These are phyloP conservation scores for Chlorella variabilis DNA, from an alignment of 163 green algal genomes.

Conservation along the genomic window DNA sequence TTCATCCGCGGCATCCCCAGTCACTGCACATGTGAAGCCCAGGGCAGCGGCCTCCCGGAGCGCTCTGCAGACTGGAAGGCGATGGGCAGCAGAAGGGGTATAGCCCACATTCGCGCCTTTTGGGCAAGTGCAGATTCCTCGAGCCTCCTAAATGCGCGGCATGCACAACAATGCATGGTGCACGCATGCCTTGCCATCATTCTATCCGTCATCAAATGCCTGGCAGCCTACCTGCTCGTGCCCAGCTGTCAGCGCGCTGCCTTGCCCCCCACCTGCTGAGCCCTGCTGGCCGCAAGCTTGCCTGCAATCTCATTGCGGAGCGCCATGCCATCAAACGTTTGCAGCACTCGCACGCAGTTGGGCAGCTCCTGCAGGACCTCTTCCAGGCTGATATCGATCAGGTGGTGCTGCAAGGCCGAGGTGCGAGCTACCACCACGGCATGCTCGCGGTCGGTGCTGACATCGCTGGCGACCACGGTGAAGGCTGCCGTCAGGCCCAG, in stretches of 20 bases:
- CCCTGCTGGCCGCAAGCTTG: too few species aligned
- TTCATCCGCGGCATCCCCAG: slow-evolving; percentile 53
- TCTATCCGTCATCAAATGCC: too few species aligned
- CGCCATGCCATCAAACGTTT: slow-evolving; percentile 31
- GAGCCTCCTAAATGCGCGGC: too few species aligned
- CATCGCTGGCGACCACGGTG: neutral
- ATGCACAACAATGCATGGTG: too few species aligned
- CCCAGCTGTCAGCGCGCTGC: too few species aligned
- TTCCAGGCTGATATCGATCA: slow-evolving; percentile 2
- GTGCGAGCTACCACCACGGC: neutral
- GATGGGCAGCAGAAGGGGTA: neutral
- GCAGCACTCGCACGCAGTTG: slow-evolving; percentile 21
- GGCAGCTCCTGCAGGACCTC: slow-evolving; percentile 15
- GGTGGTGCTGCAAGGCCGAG: slow-evolving; percentile 9
- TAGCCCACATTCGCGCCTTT: too few species aligned
- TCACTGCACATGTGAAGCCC: slow-evolving; percentile 48
- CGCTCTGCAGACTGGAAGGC: slow-evolving; percentile 32
- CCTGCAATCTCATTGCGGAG: slow-evolving; percentile 20
- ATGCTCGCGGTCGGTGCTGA: slow-evolving; percentile 13
- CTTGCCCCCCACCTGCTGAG: too few species aligned
- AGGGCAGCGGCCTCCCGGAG: slow-evolving; percentile 41
- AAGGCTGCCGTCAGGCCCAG: slow-evolving; percentile 16
- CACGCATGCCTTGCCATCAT: too few species aligned
- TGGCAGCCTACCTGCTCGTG: too few species aligned
- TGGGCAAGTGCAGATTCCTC: too few species aligned